Percentiles rank a stretch among this genome's conserved stretches.
Evolutionary conservation across 352 stramenopile genomes (phyloP).

Genomic region (Phytophthora chlamydospora): DNA sequence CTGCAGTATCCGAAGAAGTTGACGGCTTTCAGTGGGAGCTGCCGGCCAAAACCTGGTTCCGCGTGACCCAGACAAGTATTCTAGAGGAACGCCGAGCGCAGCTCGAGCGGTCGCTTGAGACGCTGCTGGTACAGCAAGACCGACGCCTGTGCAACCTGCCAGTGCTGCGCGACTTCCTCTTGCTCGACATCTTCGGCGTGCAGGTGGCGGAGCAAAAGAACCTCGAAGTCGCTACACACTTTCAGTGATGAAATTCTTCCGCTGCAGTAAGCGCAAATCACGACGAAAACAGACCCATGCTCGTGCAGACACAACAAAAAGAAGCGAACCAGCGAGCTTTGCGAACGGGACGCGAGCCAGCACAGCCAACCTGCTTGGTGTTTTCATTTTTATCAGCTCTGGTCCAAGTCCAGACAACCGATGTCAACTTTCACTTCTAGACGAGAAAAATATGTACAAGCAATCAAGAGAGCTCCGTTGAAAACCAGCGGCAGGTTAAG

Average conservation of each 20-base stretch:
- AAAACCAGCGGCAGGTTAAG: not conserved
- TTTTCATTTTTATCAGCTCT: constrained; percentile 23
- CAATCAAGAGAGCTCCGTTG: constrained; percentile 6
- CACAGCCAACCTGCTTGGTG: constrained; percentile 9
- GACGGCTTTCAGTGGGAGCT: constrained; percentile 60
- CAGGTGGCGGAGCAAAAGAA: constrained; percentile 73
- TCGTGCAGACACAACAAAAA: constrained; percentile 8
- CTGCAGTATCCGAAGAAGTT: not conserved
- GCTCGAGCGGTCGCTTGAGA: constrained; percentile 60
- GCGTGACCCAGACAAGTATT: constrained; percentile 57
- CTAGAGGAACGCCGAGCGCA: constrained; percentile 70
- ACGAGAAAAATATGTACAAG: constrained; percentile 27
- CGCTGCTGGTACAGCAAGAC: constrained; percentile 47
- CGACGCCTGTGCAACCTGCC: constrained; percentile 52
- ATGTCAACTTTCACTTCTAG: constrained; percentile 2
- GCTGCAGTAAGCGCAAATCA: constrained; percentile 8
- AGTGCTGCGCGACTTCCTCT: constrained; percentile 75
- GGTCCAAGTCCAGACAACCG: constrained; percentile 2
- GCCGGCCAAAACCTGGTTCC: constrained; percentile 83
- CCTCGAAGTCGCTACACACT: constrained; percentile 18
- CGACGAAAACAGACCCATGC: not conserved
- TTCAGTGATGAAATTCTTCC: constrained; percentile 21
- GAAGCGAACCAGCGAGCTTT: constrained; percentile 13
- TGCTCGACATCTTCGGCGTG: constrained; percentile 80
- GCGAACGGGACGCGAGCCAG: constrained; percentile 2